A percentile compares a stretch with the other conserved stretches of the same genome.
Conservation (phyloP, 2,329 filamentous ascomycete species). For the Zasmidium cellare region DNA sequence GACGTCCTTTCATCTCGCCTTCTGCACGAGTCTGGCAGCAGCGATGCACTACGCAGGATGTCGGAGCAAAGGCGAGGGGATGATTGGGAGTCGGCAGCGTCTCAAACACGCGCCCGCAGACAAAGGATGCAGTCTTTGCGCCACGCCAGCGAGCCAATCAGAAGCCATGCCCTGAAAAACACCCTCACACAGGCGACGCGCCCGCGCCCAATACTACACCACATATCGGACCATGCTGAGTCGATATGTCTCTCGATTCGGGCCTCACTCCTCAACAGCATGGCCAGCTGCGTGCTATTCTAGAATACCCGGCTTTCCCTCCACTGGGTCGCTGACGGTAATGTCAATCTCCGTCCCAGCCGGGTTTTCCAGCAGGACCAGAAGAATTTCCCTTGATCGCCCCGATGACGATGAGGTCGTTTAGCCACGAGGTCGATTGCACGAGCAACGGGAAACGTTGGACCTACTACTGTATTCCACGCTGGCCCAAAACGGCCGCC, state of each 20-base stretch:
- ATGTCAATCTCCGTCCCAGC: not conserved
- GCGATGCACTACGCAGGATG: conserved; percentile 6
- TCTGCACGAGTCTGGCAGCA: not conserved
- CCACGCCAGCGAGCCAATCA: conserved; percentile 4
- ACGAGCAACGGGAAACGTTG: no score
- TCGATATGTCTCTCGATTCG: conserved; percentile 1
- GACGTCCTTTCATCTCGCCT: not conserved
- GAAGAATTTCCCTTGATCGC: not conserved
- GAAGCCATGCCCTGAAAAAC: not conserved
- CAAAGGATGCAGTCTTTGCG: conserved; percentile 2
- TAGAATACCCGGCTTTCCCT: not conserved
- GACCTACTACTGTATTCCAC: not conserved
- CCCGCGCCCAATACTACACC: not conserved
- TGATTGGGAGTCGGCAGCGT: conserved; percentile 6
- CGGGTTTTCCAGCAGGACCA: not conserved
- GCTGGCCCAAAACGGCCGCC: conserved; percentile 1
- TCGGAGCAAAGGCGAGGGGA: not conserved
- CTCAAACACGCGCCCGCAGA: conserved; percentile 1
- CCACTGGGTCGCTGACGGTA: not conserved
- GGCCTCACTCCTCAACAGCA: not conserved
- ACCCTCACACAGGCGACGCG: not conserved
- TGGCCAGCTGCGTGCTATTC: not conserved
- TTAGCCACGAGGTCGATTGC: not conserved
- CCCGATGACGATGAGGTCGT: not conserved
- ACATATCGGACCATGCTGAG: not conserved